These are phyloP conservation scores for Dioszegia aurantiaca DNA, from an alignment of 768 basidiomycete species.

Conservation along the genomic window DNA sequence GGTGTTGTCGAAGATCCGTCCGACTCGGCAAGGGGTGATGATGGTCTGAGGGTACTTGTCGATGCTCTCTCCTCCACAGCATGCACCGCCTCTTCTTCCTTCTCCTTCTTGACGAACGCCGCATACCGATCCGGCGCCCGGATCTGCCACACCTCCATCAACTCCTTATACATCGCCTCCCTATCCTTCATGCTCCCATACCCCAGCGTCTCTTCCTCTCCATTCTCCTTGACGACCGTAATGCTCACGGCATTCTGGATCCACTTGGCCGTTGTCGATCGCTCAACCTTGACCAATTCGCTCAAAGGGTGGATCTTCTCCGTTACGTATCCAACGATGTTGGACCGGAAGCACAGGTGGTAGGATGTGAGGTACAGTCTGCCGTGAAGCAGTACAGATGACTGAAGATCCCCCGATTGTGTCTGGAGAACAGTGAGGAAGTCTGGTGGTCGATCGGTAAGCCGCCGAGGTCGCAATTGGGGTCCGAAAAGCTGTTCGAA, in stretches of 20 bases:
- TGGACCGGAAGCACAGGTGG: slow-evolving; percentile 35
- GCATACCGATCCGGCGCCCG: slow-evolving; percentile 22
- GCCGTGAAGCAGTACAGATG: slow-evolving; percentile 29
- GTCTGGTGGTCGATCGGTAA: slow-evolving; percentile 17
- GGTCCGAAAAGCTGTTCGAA: slow-evolving; percentile 15
- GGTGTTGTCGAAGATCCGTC: too few relatives aligned
- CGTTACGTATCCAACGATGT: slow-evolving; percentile 30
- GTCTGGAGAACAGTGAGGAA: slow-evolving; percentile 26
- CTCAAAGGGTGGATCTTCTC: slow-evolving; percentile 22
- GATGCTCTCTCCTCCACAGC: background rate
- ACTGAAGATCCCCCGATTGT: slow-evolving; percentile 32
- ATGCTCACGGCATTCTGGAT: slow-evolving; percentile 36
- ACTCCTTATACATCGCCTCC: slow-evolving; percentile 23
- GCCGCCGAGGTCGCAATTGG: slow-evolving; percentile 1
- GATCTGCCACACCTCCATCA: slow-evolving; percentile 25
- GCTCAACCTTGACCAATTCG: slow-evolving; percentile 19
- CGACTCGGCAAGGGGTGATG: too few relatives aligned
- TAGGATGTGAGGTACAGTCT: slow-evolving; percentile 29
- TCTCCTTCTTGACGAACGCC: slow-evolving; percentile 9
- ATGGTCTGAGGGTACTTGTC: slow-evolving; percentile 3
- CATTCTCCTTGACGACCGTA: slow-evolving; percentile 11
- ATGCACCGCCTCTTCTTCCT: background rate
- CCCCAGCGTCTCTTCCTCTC: slow-evolving; percentile 16
- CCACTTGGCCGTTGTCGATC: slow-evolving; percentile 36
- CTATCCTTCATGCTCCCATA: slow-evolving; percentile 34